Conservation (phyloP, 371 early-diverging fungal genomes). For the Syncephalastrum racemosum region DNA sequence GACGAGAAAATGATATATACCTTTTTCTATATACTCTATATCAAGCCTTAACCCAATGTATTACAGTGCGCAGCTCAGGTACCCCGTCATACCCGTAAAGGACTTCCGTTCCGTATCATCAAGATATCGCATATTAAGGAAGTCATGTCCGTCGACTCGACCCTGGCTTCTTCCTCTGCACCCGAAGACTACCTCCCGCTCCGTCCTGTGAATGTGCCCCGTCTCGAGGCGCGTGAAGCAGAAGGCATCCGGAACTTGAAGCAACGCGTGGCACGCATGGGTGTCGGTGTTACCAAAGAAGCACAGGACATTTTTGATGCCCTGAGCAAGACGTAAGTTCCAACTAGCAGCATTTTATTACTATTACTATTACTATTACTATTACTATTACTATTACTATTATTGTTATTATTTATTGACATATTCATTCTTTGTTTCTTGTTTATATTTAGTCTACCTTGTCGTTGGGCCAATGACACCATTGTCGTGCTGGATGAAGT, state of each 20-base stretch:
- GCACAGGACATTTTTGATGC: conserved; percentile 85
- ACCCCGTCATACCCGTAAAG: conserved; percentile 20
- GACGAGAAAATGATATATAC: background rate
- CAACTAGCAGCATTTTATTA: background rate
- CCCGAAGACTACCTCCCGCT: conserved; percentile 27
- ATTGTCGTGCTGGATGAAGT: conserved; percentile 86
- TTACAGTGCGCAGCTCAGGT: conserved; percentile 17
- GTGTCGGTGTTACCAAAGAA: conserved; percentile 77
- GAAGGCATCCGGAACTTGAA: conserved; percentile 56
- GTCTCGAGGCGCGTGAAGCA: conserved; percentile 62
- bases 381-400: no score
- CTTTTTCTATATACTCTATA: conserved; percentile 10
- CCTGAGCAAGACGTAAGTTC: conserved; percentile 72
- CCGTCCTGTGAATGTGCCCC: conserved; percentile 51
- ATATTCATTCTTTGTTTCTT: background rate
- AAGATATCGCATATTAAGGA: conserved; percentile 66
- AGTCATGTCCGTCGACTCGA: conserved; percentile 39
- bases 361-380: no score
- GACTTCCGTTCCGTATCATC: conserved; percentile 51
- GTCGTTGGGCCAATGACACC: conserved; percentile 74
- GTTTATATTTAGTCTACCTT: conserved; percentile 62
- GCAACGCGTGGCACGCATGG: conserved; percentile 67
- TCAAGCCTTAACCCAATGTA: conserved; percentile 19
- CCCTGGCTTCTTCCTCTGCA: conserved; percentile 23
- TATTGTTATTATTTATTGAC: no score